These are phyloP conservation scores for Dioscorea zingiberensis DNA, from an alignment of 106 monocot genomes.

Conservation along the genomic window DNA sequence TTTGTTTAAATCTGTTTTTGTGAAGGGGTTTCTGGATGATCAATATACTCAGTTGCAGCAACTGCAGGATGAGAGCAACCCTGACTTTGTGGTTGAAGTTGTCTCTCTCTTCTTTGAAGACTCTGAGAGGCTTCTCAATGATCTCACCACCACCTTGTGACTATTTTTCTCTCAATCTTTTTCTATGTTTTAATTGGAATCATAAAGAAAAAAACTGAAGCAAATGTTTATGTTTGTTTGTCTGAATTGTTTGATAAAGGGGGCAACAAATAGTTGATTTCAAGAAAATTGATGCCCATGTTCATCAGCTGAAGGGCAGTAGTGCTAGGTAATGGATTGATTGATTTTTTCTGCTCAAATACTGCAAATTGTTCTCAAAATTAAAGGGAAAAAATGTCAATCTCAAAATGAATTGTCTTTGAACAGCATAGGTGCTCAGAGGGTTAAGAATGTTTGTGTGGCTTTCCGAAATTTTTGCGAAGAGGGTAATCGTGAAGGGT, in stretches of 20 bases:
- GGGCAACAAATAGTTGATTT: constrained; percentile 43
- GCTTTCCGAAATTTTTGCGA: constrained; percentile 49
- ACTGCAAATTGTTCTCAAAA: not conserved
- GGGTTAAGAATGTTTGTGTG: constrained; percentile 54
- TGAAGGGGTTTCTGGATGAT: constrained; percentile 50
- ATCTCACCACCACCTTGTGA: constrained; percentile 33
- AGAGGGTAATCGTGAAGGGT: constrained; percentile 40
- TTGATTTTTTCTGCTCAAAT: not conserved
- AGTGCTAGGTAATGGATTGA: constrained; percentile 48
- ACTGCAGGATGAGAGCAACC: constrained; percentile 56
- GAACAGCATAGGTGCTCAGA: constrained; percentile 63
- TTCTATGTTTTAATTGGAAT: not conserved
- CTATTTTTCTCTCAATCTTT: constrained; percentile 4
- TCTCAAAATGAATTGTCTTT: constrained; percentile 2
- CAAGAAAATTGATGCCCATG: constrained; percentile 44
- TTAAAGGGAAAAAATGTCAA: not conserved
- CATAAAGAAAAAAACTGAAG: too few species aligned
- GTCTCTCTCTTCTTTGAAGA: constrained; percentile 56
- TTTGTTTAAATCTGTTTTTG: constrained; percentile 1
- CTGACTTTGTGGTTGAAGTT: constrained; percentile 53
- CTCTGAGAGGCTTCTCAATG: constrained; percentile 44
- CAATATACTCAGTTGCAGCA: constrained; percentile 66
- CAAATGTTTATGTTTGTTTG: not conserved
- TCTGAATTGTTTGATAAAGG: constrained; percentile 2
- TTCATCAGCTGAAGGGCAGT: constrained; percentile 77